Evolutionary conservation across 371 early-diverging fungal species (phyloP).

Genomic region (Haplosporangium sp.): DNA sequence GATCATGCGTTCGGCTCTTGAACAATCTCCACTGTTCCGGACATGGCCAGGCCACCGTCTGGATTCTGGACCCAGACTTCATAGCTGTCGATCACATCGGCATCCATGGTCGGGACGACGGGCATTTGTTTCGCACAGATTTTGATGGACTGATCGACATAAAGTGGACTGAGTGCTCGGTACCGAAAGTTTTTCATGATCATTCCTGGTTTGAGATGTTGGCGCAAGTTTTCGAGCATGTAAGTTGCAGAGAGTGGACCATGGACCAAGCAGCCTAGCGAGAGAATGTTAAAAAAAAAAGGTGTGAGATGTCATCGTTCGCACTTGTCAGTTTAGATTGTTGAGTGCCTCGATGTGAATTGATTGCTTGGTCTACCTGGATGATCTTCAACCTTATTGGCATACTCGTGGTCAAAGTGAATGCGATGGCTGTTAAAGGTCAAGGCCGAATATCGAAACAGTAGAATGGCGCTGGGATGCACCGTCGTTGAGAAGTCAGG

Average conservation of each 20-base stretch:
- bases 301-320: neutral
- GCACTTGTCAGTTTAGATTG: constrained; percentile 18
- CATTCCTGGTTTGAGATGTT: constrained; percentile 49
- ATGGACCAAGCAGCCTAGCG: constrained; percentile 77
- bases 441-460: constrained; percentile 88
- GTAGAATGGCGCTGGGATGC: constrained; percentile 71
- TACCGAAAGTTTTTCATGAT: constrained; percentile 70
- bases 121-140: constrained; percentile 59
- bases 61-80: constrained; percentile 80
- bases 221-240: constrained; percentile 67
- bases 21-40: constrained; percentile 65
- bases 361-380: constrained; percentile 60
- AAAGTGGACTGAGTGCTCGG: constrained; percentile 76
- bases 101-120: constrained; percentile 38
- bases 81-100: constrained; percentile 55
- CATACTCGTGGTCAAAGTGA: constrained; percentile 82
- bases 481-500: constrained; percentile 67
- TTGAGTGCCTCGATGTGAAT: neutral
- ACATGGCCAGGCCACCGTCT: constrained; percentile 77
- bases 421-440: constrained; percentile 89
- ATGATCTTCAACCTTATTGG: constrained; percentile 77
- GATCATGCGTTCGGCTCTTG: constrained; percentile 9
- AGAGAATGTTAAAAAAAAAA: neutral
- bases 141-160: constrained; percentile 65
- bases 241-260: constrained; percentile 85